Conservation (phyloP, 2,329 filamentous ascomycete genomes). For the Byssothecium circinans region DNA sequence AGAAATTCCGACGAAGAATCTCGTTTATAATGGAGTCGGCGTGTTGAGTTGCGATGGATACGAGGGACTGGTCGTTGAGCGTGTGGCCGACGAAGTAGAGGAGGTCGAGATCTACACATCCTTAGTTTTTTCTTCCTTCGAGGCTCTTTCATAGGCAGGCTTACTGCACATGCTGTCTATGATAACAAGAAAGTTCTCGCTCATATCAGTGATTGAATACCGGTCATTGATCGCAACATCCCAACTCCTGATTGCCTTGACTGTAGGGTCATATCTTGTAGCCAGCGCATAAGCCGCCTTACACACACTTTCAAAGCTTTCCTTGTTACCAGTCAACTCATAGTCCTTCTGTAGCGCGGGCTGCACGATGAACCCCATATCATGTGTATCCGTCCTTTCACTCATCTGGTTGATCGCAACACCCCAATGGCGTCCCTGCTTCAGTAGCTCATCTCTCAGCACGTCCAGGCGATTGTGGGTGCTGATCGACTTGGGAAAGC, state of each 20-base stretch:
- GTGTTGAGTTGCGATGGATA: conserved; percentile 44
- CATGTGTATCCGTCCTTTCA: conserved; percentile 54
- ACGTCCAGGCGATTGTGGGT: conserved; percentile 17
- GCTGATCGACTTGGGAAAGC: conserved; percentile 28
- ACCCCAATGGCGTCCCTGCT: conserved; percentile 34
- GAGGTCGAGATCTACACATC: conserved; percentile 40
- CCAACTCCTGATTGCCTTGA: conserved; percentile 54
- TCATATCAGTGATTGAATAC: conserved; percentile 41
- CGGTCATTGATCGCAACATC: conserved; percentile 46
- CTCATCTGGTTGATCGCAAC: conserved; percentile 39
- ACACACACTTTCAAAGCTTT: conserved; percentile 47
- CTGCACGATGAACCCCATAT: conserved; percentile 58
- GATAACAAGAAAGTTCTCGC: conserved; percentile 46
- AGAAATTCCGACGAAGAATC: conserved; percentile 41
- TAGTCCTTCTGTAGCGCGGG: conserved; percentile 53
- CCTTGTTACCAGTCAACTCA: conserved; percentile 48
- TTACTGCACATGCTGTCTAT: conserved; percentile 49
- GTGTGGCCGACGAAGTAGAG: conserved; percentile 43
- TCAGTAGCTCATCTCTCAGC: conserved; percentile 27
- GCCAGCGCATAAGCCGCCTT: conserved; percentile 50
- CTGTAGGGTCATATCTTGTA: conserved; percentile 45
- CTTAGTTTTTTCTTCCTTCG: background rate
- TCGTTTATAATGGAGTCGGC: conserved; percentile 41
- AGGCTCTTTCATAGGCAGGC: background rate
- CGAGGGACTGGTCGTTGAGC: conserved; percentile 30